Evolutionary conservation across 257 asterid species (phyloP), one percentile per base, ranked within the genome.

Genomic region (Nicotiana otophora): DNA sequence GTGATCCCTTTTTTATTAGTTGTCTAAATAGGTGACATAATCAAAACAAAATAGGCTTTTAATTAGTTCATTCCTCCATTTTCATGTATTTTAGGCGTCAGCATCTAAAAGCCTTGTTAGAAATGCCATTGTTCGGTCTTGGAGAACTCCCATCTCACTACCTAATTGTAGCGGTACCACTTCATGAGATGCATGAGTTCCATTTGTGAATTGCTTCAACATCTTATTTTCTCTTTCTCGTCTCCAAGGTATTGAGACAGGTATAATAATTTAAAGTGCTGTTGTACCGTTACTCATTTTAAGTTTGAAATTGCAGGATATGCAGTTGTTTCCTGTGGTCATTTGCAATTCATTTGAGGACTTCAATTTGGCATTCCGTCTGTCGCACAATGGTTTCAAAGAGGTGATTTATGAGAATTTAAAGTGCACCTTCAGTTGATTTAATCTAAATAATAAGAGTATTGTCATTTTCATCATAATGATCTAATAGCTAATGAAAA

Each of bases 301-400:
- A 75, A 1, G 63, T 75, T 75, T 83, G 82, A 55, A 39, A 55
- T 86, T 87, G 85, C 94, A 96, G 99, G 98, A 92, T n/a, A 89
- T 90, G 80, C 80, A 75, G 62, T 75, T 94, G 39, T 93, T 94
- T 88, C 98, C 99, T 64, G 81, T 93, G 28, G 87, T 92, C 68
- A 88, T 96, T 64, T 92, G 93, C 86, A 94, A 92, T 90, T 70
- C 98, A 83, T 90, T 86, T 90, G 89, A 88, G 51, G 89, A 87
- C 86, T 87, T 90, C 86, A 96, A 96, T 87, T 77, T 93, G 90
- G 97, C 98, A 36, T 94, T 92, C 76, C 95, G 97, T 78, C 84
- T 96, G 93, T 90, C 99, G 67, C 81, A 86, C 30, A 91, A 91
- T 90, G 98, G 97, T 84, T 90, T 93, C 84, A 92, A 91, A 84